Conservation (phyloP, 139 green algal genomes). For the Picochlorum sp. region DNA sequence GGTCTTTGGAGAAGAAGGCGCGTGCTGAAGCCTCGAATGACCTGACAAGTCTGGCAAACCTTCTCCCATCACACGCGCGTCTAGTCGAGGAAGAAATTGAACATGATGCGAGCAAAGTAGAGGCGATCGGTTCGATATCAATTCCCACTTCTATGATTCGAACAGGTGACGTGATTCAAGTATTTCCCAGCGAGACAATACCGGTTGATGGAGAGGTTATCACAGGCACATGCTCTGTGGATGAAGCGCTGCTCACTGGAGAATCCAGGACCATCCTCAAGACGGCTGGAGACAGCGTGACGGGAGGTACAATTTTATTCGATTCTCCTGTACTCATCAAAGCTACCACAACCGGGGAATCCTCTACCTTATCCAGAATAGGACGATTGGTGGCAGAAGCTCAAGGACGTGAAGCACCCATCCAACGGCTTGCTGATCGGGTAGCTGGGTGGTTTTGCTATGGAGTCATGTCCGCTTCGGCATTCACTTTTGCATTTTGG, state of each 20-base stretch:
- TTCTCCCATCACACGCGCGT: slow-evolving; percentile 58
- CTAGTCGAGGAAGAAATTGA: slow-evolving; percentile 53
- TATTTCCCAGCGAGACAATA: slow-evolving; percentile 83
- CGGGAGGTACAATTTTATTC: slow-evolving; percentile 73
- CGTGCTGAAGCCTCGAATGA: slow-evolving; percentile 44
- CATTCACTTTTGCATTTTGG: slow-evolving; percentile 85
- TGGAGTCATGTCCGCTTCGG: slow-evolving; percentile 74
- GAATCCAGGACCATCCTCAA: slow-evolving; percentile 55
- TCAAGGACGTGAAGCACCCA: slow-evolving; percentile 69
- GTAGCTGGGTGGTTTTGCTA: slow-evolving; percentile 88
- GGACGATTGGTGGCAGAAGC: slow-evolving; percentile 40
- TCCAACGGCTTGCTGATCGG: slow-evolving; percentile 84
- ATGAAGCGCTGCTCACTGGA: slow-evolving; percentile 85
- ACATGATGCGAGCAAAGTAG: not conserved
- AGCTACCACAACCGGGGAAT: slow-evolving; percentile 55
- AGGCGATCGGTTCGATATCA: slow-evolving; percentile 25
- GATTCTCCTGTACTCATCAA: slow-evolving; percentile 65
- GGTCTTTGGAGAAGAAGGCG: slow-evolving; percentile 68
- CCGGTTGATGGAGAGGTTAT: slow-evolving; percentile 82
- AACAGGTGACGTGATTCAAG: slow-evolving; percentile 47
- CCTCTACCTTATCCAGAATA: slow-evolving; percentile 65
- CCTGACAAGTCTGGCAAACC: slow-evolving; percentile 50
- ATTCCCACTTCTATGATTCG: slow-evolving; percentile 42
- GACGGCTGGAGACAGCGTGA: slow-evolving; percentile 44
- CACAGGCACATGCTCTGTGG: slow-evolving; percentile 48